phyloP scores from a whole-genome alignment of 2,329 filamentous ascomycete species.

The Beauveria scarabaeidicola region DNA sequence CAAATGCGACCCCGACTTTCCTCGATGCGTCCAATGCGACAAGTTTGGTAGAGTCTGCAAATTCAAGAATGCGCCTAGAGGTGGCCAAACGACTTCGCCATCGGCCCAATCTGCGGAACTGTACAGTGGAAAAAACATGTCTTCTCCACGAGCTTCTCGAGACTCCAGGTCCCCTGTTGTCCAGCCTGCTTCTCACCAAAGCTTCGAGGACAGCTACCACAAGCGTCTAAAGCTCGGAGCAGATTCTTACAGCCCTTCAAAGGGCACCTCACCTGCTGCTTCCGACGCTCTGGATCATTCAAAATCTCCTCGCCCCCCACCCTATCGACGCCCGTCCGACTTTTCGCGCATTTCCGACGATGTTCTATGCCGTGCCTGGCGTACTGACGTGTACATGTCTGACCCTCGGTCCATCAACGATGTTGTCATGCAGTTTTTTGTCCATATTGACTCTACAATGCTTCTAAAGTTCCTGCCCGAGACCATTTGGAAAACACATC shows the following conservation, averaged over 20 bases:
- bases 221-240: slow-evolving; percentile 43
- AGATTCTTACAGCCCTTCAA: slow-evolving; percentile 33
- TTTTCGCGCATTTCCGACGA: slow-evolving; percentile 42
- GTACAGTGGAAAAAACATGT: slow-evolving; percentile 34
- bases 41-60: slow-evolving; percentile 82
- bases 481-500: slow-evolving; percentile 30
- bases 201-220: not conserved
- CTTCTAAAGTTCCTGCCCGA: slow-evolving; percentile 35
- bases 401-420: slow-evolving; percentile 32
- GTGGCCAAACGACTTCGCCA: slow-evolving; percentile 49
- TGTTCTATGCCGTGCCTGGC: slow-evolving; percentile 40
- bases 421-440: slow-evolving; percentile 34
- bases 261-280: slow-evolving; percentile 23
- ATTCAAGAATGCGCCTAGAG: slow-evolving; percentile 69
- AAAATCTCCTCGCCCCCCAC: slow-evolving; percentile 27
- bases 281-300: slow-evolving; percentile 27
- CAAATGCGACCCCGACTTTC: slow-evolving; percentile 84
- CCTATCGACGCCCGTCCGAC: slow-evolving; percentile 30
- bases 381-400: slow-evolving; percentile 39
- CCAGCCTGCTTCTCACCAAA: not conserved
- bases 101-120: slow-evolving; percentile 43
- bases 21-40: slow-evolving; percentile 83
- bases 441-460: slow-evolving; percentile 32
- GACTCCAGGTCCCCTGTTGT: slow-evolving; percentile 22
- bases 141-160: slow-evolving; percentile 18